A percentile compares a stretch with the other conserved stretches of the same genome.
phyloP scores from a whole-genome alignment of 768 basidiomycete genomes.

The Suillus bovinus region DNA sequence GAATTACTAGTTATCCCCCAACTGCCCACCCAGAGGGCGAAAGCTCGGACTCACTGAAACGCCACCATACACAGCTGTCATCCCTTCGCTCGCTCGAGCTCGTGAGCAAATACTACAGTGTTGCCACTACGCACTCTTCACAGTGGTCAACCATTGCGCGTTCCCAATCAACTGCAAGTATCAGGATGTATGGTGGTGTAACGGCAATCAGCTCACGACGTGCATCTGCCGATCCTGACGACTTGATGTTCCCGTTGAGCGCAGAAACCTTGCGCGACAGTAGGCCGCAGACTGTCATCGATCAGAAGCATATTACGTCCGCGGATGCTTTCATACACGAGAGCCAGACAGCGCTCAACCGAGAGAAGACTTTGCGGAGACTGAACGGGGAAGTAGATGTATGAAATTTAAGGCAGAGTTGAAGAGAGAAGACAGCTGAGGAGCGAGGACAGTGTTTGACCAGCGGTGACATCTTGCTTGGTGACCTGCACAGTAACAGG shows the following conservation, averaged over 20 bases:
- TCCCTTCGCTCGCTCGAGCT: constrained; percentile 20
- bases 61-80: constrained; percentile 13
- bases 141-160: constrained; percentile 31
- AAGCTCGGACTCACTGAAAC: constrained; percentile 9
- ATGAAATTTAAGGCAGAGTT: constrained; percentile 8
- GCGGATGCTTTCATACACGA: constrained; percentile 29
- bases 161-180: constrained; percentile 17
- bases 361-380: neutral
- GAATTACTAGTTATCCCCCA: constrained; percentile 7
- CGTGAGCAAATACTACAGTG: constrained; percentile 25
- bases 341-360: neutral
- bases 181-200: constrained; percentile 27
- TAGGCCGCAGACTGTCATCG: neutral
- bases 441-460: constrained; percentile 7
- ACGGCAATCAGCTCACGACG: constrained; percentile 8
- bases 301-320: constrained; percentile 29
- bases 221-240: neutral
- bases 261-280: constrained; percentile 3
- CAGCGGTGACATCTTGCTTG: neutral
- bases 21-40: neutral
- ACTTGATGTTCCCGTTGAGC: neutral
- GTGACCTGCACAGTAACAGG: neutral
- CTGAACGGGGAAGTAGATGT: neutral
- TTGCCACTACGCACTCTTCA: constrained; percentile 31
- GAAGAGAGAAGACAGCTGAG: constrained; percentile 22